Evolutionary conservation across 1,284 basidiomycete genomes (phyloP).

Genomic region (Microstroma glucosiphilum): DNA sequence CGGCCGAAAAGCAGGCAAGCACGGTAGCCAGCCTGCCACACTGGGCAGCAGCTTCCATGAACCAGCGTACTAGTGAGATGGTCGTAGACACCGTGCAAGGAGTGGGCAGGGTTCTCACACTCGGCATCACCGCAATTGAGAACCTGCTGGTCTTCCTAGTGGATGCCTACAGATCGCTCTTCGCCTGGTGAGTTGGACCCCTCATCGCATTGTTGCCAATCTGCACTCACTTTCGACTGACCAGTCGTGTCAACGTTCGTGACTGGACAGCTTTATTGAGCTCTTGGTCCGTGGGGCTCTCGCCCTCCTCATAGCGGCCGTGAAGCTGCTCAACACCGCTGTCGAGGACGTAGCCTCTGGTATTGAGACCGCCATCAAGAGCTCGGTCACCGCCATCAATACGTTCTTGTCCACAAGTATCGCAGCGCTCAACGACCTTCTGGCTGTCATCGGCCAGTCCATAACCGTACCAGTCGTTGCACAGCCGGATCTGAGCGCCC

Average conservation of each 20-base stretch:
- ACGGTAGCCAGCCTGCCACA: slow-evolving; percentile 76
- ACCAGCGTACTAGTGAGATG: slow-evolving; percentile 67
- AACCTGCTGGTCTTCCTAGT: slow-evolving; percentile 63
- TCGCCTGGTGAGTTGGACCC: slow-evolving; percentile 57
- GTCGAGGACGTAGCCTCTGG: slow-evolving; percentile 67
- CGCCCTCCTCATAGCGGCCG: slow-evolving; percentile 70
- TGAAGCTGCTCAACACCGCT: slow-evolving; percentile 60
- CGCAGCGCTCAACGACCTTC: slow-evolving; percentile 26
- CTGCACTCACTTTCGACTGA: not conserved
- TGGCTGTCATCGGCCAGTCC: slow-evolving; percentile 25
- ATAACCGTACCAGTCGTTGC: slow-evolving; percentile 23
- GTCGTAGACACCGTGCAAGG: slow-evolving; percentile 72
- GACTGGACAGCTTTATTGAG: slow-evolving; percentile 65
- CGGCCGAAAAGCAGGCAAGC: slow-evolving; percentile 74
- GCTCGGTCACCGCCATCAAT: slow-evolving; percentile 26
- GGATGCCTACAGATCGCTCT: slow-evolving; percentile 80
- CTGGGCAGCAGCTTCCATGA: slow-evolving; percentile 75
- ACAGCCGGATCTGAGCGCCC: slow-evolving; percentile 54
- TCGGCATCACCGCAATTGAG: slow-evolving; percentile 27
- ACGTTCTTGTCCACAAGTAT: slow-evolving; percentile 22
- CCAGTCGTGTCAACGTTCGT: too few relatives aligned
- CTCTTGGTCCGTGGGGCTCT: slow-evolving; percentile 76
- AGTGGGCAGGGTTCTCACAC: slow-evolving; percentile 54
- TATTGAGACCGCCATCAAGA: slow-evolving; percentile 65
- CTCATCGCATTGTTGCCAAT: not conserved